Percentiles rank a stretch among this genome's conserved stretches.
These are phyloP conservation scores for Aspergillus pseudotamarii DNA, from an alignment of 2,329 filamentous ascomycete genomes.

Conservation along the genomic window DNA sequence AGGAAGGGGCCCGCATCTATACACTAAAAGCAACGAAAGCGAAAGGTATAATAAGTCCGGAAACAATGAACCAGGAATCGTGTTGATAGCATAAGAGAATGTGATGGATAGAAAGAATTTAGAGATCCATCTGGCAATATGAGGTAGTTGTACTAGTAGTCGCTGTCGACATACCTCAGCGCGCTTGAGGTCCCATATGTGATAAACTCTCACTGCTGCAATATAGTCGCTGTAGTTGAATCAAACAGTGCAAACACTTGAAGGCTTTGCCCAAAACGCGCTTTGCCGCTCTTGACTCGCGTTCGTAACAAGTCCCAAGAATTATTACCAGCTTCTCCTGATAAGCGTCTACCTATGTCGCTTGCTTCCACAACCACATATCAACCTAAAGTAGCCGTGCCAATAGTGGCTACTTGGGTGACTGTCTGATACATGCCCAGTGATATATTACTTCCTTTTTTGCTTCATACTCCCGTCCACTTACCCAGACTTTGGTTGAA, in stretches of 20 bases:
- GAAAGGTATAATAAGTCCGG: neutral
- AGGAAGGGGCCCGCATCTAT: slow-evolving; percentile 11
- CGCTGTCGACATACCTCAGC: neutral
- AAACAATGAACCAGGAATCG: neutral
- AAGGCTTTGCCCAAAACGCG: slow-evolving; percentile 1
- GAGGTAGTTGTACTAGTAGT: neutral
- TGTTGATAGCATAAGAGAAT: neutral
- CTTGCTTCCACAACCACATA: neutral
- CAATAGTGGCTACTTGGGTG: neutral
- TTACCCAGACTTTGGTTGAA: neutral
- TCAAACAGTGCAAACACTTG: slow-evolving; percentile 10
- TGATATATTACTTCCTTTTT: neutral
- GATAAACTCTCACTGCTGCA: neutral
- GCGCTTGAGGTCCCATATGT: neutral
- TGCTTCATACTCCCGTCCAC: neutral
- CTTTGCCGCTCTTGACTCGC: slow-evolving; percentile 4
- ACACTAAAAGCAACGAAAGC: slow-evolving; percentile 1
- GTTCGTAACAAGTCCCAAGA: neutral
- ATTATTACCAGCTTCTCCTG: neutral
- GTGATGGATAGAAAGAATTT: neutral
- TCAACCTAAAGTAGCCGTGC: neutral
- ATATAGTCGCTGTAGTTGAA: neutral
- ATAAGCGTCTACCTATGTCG: neutral
- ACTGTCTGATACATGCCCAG: neutral
- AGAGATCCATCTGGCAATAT: too few relatives aligned